Base-by-base conservation (phyloP, 495 filamentous ascomycete genomes). In the Hypoxylon rickii region DNA sequence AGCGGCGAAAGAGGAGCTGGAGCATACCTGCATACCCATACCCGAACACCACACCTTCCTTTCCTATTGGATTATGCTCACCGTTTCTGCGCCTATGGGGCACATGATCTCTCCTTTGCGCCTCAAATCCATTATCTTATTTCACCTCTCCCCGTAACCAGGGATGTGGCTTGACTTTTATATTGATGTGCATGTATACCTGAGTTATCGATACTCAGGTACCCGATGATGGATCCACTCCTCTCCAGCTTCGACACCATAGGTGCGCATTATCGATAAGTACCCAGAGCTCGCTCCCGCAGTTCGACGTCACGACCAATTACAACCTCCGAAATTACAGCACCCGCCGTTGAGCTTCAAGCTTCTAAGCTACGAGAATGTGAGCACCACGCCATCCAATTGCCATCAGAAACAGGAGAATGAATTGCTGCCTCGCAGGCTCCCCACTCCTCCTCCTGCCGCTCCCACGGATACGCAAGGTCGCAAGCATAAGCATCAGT, bases 391-490 rank as follows among this genome's bases (percentile, higher is more conserved):
- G n/a, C 7, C 37, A 21, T 46, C 49, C 50, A 50, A 64, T 64
- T 64, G 55, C 43, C 20, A 32, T 38, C 37, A 19, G 10, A 29
- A 29, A 29, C 46, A 50, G 51, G 49, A 65, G 53, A 54, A 69
- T 69, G 66, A 61, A 61, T 64, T 45, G 45, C 46, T 44, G 45
- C 36, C 58, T 62, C 26, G 49, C 26, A 37, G 50, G 50, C 42
- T 60, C 66, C n/a, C n/a, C n/a, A n/a, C n/a, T n/a, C 26, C 33
- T 18, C 5, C 37, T 26, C 20, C 43, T 47, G 6, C 21, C 32
- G 33, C 11, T 18, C 3, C 16, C 53, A 15, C 52, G 43, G 22
- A 22, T 52, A 36, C 39, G 37, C 3, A 44, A 34, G 43, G 47
- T 33, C 38, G 31, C 47, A 53, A 33, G n/a, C n/a, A n/a, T n/a